phyloP scores from a whole-genome alignment of 208 protist species.

The Acanthamoeba rhysodes region DNA sequence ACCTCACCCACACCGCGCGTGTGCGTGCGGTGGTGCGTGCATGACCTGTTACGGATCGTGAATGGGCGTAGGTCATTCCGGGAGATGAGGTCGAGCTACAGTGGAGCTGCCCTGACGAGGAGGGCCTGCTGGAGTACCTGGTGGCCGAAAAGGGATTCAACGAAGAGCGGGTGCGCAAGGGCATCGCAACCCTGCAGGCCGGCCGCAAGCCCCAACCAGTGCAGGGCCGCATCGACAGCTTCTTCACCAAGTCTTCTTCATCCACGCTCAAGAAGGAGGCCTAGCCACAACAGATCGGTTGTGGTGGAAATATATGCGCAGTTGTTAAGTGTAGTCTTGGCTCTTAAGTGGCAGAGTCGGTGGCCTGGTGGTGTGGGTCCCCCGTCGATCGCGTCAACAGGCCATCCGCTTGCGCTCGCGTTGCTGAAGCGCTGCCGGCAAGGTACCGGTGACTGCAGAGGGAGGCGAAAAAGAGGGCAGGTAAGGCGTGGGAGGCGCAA shows the following conservation, averaged over 20 bases:
- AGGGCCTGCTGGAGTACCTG: constrained; percentile 98
- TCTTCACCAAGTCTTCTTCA: constrained; percentile 83
- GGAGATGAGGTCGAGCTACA: constrained; percentile 76
- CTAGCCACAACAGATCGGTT: too few relatives aligned
- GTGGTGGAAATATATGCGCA: too few relatives aligned
- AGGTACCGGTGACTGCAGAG: constrained; percentile 1
- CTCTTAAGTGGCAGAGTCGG: too few relatives aligned
- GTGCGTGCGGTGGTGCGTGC: background rate
- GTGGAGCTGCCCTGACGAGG: constrained; percentile 97
- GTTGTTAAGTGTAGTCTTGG: too few relatives aligned
- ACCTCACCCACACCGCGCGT: background rate
- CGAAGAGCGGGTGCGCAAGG: constrained; percentile 86
- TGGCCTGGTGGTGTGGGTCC: background rate
- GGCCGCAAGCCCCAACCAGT: constrained; percentile 80
- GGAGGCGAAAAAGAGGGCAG: background rate
- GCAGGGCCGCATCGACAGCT: constrained; percentile 90
- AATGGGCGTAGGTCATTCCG: constrained; percentile 89
- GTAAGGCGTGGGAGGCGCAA: background rate
- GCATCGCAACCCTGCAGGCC: constrained; percentile 88
- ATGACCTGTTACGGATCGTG: background rate
- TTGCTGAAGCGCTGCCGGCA: too few relatives aligned
- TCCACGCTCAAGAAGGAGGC: constrained; percentile 8
- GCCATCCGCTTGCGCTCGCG: background rate
- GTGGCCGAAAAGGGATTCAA: constrained; percentile 98
- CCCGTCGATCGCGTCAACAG: background rate